Base-by-base conservation (phyloP, 106 monocot species). In the Allium fistulosum region DNA sequence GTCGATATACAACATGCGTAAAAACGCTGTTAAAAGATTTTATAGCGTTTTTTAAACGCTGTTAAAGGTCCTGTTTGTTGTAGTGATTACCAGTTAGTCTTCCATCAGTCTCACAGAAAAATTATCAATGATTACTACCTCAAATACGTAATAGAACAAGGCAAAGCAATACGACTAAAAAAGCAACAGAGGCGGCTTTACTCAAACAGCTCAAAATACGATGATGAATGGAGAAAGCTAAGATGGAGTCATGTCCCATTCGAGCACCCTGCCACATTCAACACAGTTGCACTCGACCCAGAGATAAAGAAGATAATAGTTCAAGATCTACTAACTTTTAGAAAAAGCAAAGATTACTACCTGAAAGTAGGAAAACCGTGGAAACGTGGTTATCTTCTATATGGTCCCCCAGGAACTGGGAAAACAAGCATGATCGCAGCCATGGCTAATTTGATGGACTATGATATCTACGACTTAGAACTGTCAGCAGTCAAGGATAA, bases 351-450 rank as follows among this genome's bases (percentile, higher is more conserved):
- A 58, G 77, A 82, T 18, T 77, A 77, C 63, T 82, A 82, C 46
- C 0, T 28, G 7, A 26, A 46, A 28, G 46, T 82, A 6, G 82
- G 82, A 13, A 82, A 82, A 70, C 67, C 77, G 2, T 82, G 82
- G 82, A 82, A 82, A 45, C 55, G 82, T 11, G 77, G 79, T 3
- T 82, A 82, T 70, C 77, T 82, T 4, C 82, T 82, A 3, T 66
- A 82, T 53, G 82, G 82, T 3, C 82, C 65, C 11, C 65, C 69
- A 9, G 69, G 65, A 11, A 74, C 79, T 50, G 79, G 74, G 7
- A 62, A 68, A 13, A 71, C 79, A 10, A 76, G 62, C 11, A 69
- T 76, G 69, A 76, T 76, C 16, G 60, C 69, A 37, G 78, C 78
- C 53, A 79, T 79, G 73, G 78, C 78, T 9, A 79, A 79, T 37